Evolutionary conservation across 495 filamentous ascomycete genomes (phyloP).

Genomic region (Aspergillus funiculosus): DNA sequence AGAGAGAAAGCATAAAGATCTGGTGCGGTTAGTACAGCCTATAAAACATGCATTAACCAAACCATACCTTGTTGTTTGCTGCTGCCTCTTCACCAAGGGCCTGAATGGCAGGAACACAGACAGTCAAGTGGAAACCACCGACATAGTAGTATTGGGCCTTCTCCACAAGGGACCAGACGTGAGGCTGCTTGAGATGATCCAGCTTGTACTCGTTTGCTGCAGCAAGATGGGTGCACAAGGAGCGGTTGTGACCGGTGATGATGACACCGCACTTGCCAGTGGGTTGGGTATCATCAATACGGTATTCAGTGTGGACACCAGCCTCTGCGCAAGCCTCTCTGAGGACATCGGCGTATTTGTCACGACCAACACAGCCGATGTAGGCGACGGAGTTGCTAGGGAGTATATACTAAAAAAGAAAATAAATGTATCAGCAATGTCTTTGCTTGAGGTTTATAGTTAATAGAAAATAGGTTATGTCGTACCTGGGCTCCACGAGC

Average conservation of each 20-base stretch:
- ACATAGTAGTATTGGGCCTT: slow-evolving; percentile 84
- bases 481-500: slow-evolving; percentile 81
- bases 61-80: slow-evolving; percentile 67
- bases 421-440: neutral
- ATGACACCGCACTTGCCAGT: slow-evolving; percentile 95
- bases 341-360: slow-evolving; percentile 85
- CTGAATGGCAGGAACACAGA: slow-evolving; percentile 83
- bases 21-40: slow-evolving; percentile 18
- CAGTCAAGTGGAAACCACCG: slow-evolving; percentile 84
- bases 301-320: slow-evolving; percentile 89
- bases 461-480: neutral
- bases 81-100: slow-evolving; percentile 87
- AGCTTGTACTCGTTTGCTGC: slow-evolving; percentile 96
- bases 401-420: slow-evolving; percentile 67
- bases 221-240: slow-evolving; percentile 90
- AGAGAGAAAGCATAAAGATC: slow-evolving; percentile 82
- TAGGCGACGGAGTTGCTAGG: slow-evolving; percentile 80
- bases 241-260: slow-evolving; percentile 90
- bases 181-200: slow-evolving; percentile 83
- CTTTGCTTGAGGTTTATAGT: no score
- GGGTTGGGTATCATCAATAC: slow-evolving; percentile 68
- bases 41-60: neutral
- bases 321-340: slow-evolving; percentile 70
- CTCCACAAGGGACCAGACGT: slow-evolving; percentile 88
- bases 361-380: slow-evolving; percentile 85